Evolutionary conservation across 2,329 filamentous ascomycete genomes (phyloP), one percentile per base, ranked within the genome.

Genomic region (Diaporthe ampelina): DNA sequence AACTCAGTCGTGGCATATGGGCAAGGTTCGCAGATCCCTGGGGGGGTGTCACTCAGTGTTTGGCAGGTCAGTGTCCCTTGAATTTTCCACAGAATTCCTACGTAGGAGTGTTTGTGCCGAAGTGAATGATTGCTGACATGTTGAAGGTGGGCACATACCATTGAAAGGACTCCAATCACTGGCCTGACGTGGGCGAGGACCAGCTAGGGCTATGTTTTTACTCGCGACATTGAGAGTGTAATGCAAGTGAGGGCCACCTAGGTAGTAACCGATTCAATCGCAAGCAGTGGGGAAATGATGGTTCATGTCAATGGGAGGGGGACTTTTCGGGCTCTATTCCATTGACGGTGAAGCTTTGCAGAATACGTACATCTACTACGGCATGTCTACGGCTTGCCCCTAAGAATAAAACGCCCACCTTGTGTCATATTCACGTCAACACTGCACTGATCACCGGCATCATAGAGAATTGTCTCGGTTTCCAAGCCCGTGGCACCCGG

Each of bases 1-100:
- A 85, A 85, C 71, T 78, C 78, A 15, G 77, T 82, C 1, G 78
- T 84, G 4, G 81, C 69, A 15, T 78, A 77, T 29, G 78, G 76
- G 1, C 68, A 37, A 24, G 78, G 75, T 15, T 58, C 54, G 19
- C 69, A 54, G n/a, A 37, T 50, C 45, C 32, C 67, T 24, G 70
- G 52, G 21, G 74, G 71, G 4, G 73, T 78, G 1, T 70, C 74
- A 32, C 61, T 79, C 61, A 76, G 78, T 67, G 75, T 79, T 59
- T 80, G 78, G 78, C 76, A 79, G 76, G 78, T 80, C 40, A 68
- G 77, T 5, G 11, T n/a, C 45, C 29, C 2, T 43, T 45, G n/a
- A 11, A 17, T 6, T 19, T 7, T 19, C 24, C 26, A 57, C 26
- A 3, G 29, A 3, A 29, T 19, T 67, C 24, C 3, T 50, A 17